Percentiles rank a stretch among this genome's conserved stretches.
Conservation (phyloP, 768 basidiomycete genomes). For the Coprinopsis cinerea region DNA sequence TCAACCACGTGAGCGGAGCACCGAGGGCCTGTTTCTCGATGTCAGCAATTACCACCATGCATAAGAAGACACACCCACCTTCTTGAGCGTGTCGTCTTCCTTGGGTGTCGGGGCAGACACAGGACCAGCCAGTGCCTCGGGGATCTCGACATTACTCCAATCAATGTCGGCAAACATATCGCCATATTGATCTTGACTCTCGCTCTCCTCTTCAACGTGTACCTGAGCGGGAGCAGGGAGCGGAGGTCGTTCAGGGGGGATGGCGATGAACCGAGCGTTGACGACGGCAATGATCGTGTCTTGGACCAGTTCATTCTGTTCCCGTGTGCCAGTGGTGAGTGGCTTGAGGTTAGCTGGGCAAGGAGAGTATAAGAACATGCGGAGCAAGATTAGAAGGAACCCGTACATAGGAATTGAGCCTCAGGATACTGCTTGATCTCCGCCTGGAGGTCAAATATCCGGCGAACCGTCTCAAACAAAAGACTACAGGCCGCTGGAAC, state of each 20-base stretch:
- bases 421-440: slow-evolving; percentile 8
- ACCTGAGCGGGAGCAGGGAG: slow-evolving; percentile 19
- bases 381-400: neutral
- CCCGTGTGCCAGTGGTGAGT: slow-evolving; percentile 7
- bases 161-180: slow-evolving; percentile 49
- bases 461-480: neutral
- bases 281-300: slow-evolving; percentile 46
- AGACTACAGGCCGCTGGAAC: no score
- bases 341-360: slow-evolving; percentile 17
- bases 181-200: slow-evolving; percentile 77
- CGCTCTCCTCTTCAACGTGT: slow-evolving; percentile 40
- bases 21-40: no score
- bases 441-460: neutral
- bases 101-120: slow-evolving; percentile 8
- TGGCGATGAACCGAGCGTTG: slow-evolving; percentile 41
- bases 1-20: neutral
- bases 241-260: slow-evolving; percentile 36
- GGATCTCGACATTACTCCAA: slow-evolving; percentile 49
- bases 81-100: neutral
- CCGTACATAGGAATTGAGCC: slow-evolving; percentile 15
- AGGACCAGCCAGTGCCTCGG: slow-evolving; percentile 31
- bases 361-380: neutral
- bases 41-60: no score
- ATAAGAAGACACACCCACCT: neutral
- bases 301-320: slow-evolving; percentile 9